Evolutionary conservation across 2,329 filamentous ascomycete species (phyloP).

Genomic region (Blastomyces parvus): DNA sequence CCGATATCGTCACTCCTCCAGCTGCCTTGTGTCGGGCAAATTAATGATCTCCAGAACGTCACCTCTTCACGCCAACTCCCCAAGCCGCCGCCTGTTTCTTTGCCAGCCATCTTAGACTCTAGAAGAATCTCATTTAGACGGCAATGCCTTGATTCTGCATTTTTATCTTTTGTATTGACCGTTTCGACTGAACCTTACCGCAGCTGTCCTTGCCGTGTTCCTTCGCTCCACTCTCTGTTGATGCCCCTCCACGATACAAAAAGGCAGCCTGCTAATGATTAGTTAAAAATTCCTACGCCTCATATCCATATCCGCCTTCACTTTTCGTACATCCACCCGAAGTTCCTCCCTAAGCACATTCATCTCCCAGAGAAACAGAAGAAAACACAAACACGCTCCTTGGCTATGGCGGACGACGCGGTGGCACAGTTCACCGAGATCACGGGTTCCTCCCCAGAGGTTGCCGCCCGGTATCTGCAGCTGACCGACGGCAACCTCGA

Average conservation of each 20-base stretch:
- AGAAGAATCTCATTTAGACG: not conserved
- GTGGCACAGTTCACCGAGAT: conserved; percentile 72
- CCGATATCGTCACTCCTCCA: not conserved
- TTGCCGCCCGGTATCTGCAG: conserved; percentile 73
- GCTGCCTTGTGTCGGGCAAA: not conserved
- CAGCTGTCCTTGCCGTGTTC: not conserved
- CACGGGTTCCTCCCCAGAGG: conserved; percentile 62
- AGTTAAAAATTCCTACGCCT: not conserved
- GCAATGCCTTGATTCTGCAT: not conserved
- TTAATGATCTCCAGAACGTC: not conserved
- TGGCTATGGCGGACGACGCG: conserved; percentile 56
- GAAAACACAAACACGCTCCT: not conserved
- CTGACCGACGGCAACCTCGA: conserved; percentile 76
- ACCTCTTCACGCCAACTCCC: not conserved
- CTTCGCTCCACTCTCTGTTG: not conserved
- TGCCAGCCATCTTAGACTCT: not conserved
- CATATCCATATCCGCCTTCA: too few relatives aligned
- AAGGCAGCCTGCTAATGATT: not conserved
- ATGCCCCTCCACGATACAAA: not conserved
- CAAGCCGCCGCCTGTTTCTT: not conserved
- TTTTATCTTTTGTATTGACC: not conserved
- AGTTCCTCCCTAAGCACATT: not conserved
- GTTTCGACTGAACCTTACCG: not conserved
- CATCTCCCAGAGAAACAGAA: not conserved
- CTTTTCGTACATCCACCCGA: not conserved